Evolutionary conservation across 106 monocot species (phyloP), one percentile per base, ranked within the genome.

Genomic region (Cymbidium sinense): DNA sequence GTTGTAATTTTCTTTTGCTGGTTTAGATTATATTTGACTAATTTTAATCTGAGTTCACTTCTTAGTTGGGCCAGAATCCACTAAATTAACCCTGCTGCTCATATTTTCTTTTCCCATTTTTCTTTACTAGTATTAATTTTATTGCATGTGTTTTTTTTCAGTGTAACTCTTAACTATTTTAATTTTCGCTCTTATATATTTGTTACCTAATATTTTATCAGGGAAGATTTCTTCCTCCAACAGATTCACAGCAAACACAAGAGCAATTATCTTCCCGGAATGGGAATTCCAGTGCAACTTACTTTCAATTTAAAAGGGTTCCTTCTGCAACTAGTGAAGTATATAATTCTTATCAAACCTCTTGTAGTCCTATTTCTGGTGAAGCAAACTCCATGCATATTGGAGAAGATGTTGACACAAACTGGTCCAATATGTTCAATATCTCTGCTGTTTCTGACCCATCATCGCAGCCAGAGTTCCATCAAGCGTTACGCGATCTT

Each of bases 151-250:
- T 13, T 47, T 47, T 47, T 13, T 47, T 13, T 47, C 47, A 13
- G 17, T 47, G 2, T 47, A 7, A 4, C 47, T 47, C 13, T 13
- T 2, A 47, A 47, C 47, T 15, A 47, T 11, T 17, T 47, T 47
- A 13, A 47, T 47, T 47, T 47, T 47, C 13, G 15, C 47, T 1
- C 47, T 47, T 15, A 47, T 7, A 39, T 39, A 47, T 15, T 25
- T 62, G 61, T 27, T 27, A 23, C 13, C 21, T 62, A 62, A 62
- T 62, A 5, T 21, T 71, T 33, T 71, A 21, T 35, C 71, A 74
- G 74, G 74, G 74, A 44, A 47, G 44, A 74, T 74, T 74, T 47
- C 44, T 74, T 10, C 74, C 74, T 43, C 74, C 74, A 43, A 10
- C 25, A 71, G 20, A 34, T 29, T 39, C 37, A 7, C 18, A 39